phyloP scores from a whole-genome alignment of 192 early-diverging fungal genomes.

The Chytriomyces confervae region DNA sequence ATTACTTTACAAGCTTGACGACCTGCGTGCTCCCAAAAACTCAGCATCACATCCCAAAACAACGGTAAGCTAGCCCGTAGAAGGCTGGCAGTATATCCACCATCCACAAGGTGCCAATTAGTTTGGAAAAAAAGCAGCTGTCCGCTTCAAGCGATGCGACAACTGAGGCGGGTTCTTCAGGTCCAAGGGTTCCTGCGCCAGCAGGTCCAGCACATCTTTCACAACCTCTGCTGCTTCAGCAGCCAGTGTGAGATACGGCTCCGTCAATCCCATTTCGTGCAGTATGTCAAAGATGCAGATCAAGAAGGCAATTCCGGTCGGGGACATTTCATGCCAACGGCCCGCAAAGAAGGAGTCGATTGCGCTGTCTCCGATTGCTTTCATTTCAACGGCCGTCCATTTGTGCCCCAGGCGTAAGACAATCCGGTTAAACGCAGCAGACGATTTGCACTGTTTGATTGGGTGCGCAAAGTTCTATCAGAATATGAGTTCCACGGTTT shows the following conservation, averaged over 20 bases:
- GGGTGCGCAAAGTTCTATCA: background rate
- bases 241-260: conserved; percentile 17
- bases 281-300: conserved; percentile 18
- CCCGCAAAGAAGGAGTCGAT: conserved; percentile 18
- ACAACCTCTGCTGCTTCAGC: conserved; percentile 26
- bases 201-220: conserved; percentile 25
- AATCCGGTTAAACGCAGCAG: background rate
- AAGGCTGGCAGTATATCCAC: too few relatives aligned
- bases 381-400: conserved; percentile 8
- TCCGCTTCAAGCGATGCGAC: conserved; percentile 28
- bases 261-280: background rate
- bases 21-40: too few relatives aligned
- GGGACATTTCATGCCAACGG: conserved; percentile 23
- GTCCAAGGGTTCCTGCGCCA: conserved; percentile 16
- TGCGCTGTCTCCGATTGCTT: conserved; percentile 14
- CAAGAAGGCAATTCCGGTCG: conserved; percentile 3
- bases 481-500: background rate
- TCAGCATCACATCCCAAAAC: too few relatives aligned
- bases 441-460: conserved; percentile 1
- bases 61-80: too few relatives aligned
- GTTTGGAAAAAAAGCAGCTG: conserved; percentile 28
- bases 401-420: conserved; percentile 8
- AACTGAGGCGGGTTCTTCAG: conserved; percentile 7
- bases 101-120: background rate
- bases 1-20: too few relatives aligned